Evolutionary conservation across 116 monocot species (phyloP), one percentile per base, ranked within the genome.

Genomic region (Cymodocea nodosa): DNA sequence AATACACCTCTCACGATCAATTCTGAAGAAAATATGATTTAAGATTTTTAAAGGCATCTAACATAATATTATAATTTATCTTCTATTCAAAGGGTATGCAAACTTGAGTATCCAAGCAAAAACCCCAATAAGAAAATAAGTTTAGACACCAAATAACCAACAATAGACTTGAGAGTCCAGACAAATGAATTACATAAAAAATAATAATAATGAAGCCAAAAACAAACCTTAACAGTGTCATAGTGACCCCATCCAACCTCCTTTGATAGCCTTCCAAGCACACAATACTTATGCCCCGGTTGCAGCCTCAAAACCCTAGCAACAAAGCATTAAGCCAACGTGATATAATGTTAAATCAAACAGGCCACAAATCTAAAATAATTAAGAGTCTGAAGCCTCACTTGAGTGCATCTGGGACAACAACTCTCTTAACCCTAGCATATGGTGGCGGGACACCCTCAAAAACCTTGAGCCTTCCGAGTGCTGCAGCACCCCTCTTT

Each of bases 231-330:
- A 35, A 88, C 60, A 18, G 82, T 82, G 30, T 88, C 82, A 52
- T 78, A 72, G 34, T 88, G 77, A 37, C 66, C 71, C 88, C 88
- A 88, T 72, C 88, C 84, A 20, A 88, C 88, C 73, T 88, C 84
- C 49, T 70, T 72, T 0, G 88, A 88, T 1, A 88, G 79, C 23
- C 58, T 24, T 0, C 88, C 84, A 1, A 88, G 60, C 57, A 82
- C 56, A 63, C 84, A 84, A 61, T 79, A 88, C 52, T 84, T 88
- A 69, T 88, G 76, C 10, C 84, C 88, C 8, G 84, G 56, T 60
- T 82, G 81, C 16, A 88, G 77, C 74, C 84, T 88, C 76, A 76
- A 44, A 35, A 65, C 70, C 76, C 69, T 76, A 39, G 12, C 10
- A 51, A 64, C 13, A 49, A 59, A 23, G 15, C 3, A 60, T 16